Conservation (phyloP, 2,329 filamentous ascomycete genomes). For the Periglandula ipomoeae region DNA sequence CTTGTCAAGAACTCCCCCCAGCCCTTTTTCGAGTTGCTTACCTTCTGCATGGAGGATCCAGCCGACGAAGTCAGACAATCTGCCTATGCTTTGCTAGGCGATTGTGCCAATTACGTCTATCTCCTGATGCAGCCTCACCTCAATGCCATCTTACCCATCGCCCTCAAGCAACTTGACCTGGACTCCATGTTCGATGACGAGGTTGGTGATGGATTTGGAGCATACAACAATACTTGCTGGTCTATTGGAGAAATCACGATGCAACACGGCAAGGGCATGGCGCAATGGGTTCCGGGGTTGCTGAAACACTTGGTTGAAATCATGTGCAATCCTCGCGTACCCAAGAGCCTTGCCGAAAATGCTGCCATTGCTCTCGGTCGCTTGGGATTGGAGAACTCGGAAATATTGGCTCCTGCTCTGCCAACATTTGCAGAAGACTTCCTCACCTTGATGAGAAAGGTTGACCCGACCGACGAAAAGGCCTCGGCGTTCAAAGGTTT, state of each 20-base stretch:
- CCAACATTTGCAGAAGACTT: constrained; percentile 75
- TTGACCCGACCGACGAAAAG: constrained; percentile 88
- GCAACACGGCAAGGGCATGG: constrained; percentile 65
- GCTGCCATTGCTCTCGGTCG: constrained; percentile 87
- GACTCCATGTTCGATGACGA: constrained; percentile 69
- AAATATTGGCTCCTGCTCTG: constrained; percentile 69
- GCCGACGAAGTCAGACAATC: constrained; percentile 93
- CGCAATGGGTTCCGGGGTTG: constrained; percentile 66
- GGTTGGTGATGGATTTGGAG: constrained; percentile 76
- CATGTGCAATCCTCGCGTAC: constrained; percentile 75
- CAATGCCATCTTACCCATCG: constrained; percentile 62
- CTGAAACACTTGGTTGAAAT: constrained; percentile 73
- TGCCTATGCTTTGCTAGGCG: constrained; percentile 86
- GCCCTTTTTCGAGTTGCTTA: constrained; percentile 81
- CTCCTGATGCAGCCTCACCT: constrained; percentile 68
- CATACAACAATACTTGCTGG: constrained; percentile 98
- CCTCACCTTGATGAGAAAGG: constrained; percentile 69
- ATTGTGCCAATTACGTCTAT: constrained; percentile 91
- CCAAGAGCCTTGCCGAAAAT: constrained; percentile 83
- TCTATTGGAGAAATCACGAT: constrained; percentile 87
- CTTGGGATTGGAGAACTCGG: constrained; percentile 69
- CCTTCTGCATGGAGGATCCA: constrained; percentile 84
- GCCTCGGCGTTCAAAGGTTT: constrained; percentile 89
- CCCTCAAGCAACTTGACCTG: constrained; percentile 83
- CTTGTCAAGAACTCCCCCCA: constrained; percentile 69